A percentile compares a stretch with the other conserved stretches of the same genome.
Evolutionary conservation across 768 basidiomycete species (phyloP).

Genomic region (Leccinellum albellum): DNA sequence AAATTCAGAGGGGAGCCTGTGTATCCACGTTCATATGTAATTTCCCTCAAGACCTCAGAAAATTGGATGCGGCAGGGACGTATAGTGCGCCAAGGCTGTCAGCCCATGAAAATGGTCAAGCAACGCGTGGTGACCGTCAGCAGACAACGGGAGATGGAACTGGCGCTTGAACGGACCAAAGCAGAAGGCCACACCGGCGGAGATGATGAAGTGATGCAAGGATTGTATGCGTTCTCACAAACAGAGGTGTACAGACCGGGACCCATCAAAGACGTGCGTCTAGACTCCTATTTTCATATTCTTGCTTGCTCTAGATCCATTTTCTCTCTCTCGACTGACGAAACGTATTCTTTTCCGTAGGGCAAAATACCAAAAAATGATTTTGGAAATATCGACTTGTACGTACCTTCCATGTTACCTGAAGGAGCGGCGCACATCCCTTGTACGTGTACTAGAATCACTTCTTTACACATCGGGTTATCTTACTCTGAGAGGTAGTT

Average conservation of each 20-base stretch:
- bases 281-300: constrained; percentile 35
- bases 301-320: constrained; percentile 5
- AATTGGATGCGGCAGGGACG: constrained; percentile 93
- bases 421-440: constrained; percentile 82
- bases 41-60: constrained; percentile 86
- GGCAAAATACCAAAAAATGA: constrained; percentile 92
- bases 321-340: constrained; percentile 1
- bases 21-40: constrained; percentile 78
- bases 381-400: constrained; percentile 96
- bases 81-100: constrained; percentile 62
- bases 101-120: constrained; percentile 90
- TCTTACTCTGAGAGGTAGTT: constrained; percentile 38
- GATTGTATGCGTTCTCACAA: constrained; percentile 80
- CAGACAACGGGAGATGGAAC: constrained; percentile 68
- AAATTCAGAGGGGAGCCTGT: constrained; percentile 93
- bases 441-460: constrained; percentile 51
- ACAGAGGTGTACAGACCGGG: constrained; percentile 77
- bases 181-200: constrained; percentile 35
- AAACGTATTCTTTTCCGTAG: constrained; percentile 38
- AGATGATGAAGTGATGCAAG: constrained; percentile 71
- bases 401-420: constrained; percentile 93
- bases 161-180: constrained; percentile 42
- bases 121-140: constrained; percentile 77
- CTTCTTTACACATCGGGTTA: constrained; percentile 13
- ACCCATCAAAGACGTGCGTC: constrained; percentile 84